Base-by-base conservation (phyloP, 2,329 filamentous ascomycete genomes). In the Talaromyces sp. region DNA sequence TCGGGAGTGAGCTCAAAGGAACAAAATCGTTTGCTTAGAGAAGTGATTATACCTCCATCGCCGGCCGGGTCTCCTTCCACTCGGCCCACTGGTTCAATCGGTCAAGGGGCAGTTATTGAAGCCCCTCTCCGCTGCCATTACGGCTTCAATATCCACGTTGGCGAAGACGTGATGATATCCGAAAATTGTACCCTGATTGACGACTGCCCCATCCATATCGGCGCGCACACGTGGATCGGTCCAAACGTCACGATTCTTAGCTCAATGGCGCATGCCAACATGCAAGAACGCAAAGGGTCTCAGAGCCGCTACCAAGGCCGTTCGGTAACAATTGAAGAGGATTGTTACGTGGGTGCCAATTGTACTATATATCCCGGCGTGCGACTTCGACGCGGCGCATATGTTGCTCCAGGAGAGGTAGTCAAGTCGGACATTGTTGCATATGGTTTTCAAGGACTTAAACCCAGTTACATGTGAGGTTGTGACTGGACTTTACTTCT, bases 71-170 rank as follows among this genome's bases (percentile, higher is more conserved):
- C 79, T 80, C 81, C 52, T 76, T 82, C 10, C 72, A 83, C 58
- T 81, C 80, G 46, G 81, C 83, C 66, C 70, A 62, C 64, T 79
- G 59, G 90, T 84, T 59, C 83, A 26, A 83, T 94, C 5, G 91
- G 91, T n/a, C 83, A 87, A 17, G 85, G 88, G 59, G 88, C 90
- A 5, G 81, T 88, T 48, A 89, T 99, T 27, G 91, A 96, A 69
- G 86, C 90, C 2, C 93, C 93, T 0, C 97, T 99, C 73, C 87
- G 83, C 53, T 97, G 93, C 72, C 92, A 97, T 69, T 97, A 97
- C 69, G 94, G 94, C 0, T 97, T 96, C 77, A 97, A 99, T 73
- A 89, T 97, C 67, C 84, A 84, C 54, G 89, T 99, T 65, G 92
- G 90, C 12, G 88, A 92, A 66, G 88, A 94, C 64, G 91, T 95